Evolutionary conservation across 148 eudicot species (phyloP), one percentile per base, ranked within the genome.

Genomic region (Silene latifolia): DNA sequence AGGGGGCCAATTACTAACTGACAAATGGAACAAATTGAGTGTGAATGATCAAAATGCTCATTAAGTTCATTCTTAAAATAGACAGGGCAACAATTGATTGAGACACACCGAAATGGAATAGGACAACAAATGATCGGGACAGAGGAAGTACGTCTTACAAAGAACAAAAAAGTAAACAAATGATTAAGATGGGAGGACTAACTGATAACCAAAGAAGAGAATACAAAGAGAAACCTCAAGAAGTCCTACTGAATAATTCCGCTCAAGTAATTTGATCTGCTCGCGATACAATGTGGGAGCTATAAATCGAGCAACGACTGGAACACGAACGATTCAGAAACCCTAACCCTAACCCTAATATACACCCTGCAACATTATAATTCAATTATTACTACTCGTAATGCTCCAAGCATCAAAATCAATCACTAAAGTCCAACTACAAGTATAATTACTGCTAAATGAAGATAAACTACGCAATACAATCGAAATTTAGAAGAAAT

Each of bases 341-440:
- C 72, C 78, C 78, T 75, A 76, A 61, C 74, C 79, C 74, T 61
- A 63, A 51, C 56, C 53, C 53, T 48, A 47, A 48, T 23, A 14
- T 18, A 70, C 44, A 24, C 35, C 79, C 79, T 77, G 67, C 79
- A 61, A 59, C 56, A 47, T 2, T 0, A 24, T 2, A 24, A 42
- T 24, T 47, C 67, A 69, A 76, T 21, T 17, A 42, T 58, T 13
- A 25, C 51, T 35, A 12, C 35, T 13, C 62, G 42, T 7, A 25
- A 53, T 35, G 19, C 35, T 13, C 62, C 44, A 21, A 66, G 8
- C 73, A 76, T 21, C 56, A 27, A 58, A 56, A 57, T 58, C 25
- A 76, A 76, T 14, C 46, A 24, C 57, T 61, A 46, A 74, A 67
- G 51, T 47, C 29, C 48, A 69, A 25, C 35, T 35, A 8, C 51